Conservation (phyloP, 1,284 basidiomycete genomes). For the Trametes polyzona region DNA sequence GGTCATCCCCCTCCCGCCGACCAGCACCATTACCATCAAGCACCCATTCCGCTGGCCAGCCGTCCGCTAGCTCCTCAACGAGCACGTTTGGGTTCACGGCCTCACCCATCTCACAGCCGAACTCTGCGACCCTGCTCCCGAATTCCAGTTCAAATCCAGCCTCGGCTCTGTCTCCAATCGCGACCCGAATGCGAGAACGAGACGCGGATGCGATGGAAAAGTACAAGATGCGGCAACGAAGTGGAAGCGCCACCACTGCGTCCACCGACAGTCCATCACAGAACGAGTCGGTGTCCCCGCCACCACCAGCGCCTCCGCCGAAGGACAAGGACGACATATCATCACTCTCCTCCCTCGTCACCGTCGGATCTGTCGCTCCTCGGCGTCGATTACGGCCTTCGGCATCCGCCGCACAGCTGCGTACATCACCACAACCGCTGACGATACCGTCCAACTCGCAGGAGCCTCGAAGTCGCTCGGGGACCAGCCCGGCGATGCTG, state of each 20-base stretch:
- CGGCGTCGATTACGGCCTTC: conserved; percentile 68
- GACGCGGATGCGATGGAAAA: conserved; percentile 86
- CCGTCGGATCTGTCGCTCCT: conserved; percentile 60
- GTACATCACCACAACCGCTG: conserved; percentile 47
- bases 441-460: conserved; percentile 36
- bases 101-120: conserved; percentile 46
- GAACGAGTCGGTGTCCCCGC: conserved; percentile 52
- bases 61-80: conserved; percentile 49
- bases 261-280: conserved; percentile 72
- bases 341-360: conserved; percentile 48
- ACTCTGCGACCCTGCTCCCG: conserved; percentile 38
- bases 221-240: conserved; percentile 76
- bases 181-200: conserved; percentile 74
- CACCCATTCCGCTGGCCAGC: conserved; percentile 56
- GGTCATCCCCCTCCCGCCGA: conserved; percentile 37
- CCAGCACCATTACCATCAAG: conserved; percentile 37
- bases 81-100: conserved; percentile 50
- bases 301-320: conserved; percentile 51
- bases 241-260: conserved; percentile 71
- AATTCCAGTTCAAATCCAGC: conserved; percentile 40
- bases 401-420: conserved; percentile 74
- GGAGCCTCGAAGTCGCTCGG: conserved; percentile 60
- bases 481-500: conserved; percentile 62
- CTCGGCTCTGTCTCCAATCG: conserved; percentile 69
- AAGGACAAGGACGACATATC: conserved; percentile 59